Base-by-base conservation (phyloP, 495 filamentous ascomycete species). In the Aspergillus kassunensis region DNA sequence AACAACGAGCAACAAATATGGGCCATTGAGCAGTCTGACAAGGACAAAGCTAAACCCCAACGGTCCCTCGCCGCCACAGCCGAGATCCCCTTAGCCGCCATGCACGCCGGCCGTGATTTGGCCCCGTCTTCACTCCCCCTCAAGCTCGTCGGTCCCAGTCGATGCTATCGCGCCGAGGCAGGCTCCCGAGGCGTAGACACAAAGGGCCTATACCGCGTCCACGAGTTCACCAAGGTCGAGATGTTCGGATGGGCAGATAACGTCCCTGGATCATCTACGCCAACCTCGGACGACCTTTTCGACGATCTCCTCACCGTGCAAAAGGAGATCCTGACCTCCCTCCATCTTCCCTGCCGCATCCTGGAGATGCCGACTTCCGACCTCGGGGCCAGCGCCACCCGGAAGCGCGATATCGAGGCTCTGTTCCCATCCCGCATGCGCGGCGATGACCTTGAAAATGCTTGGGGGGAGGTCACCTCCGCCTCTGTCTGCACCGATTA, bases 161-260 rank as follows among this genome's bases (percentile, higher is more conserved):
- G 93, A 4, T 93, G 90, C 70, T 98, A 95, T 63, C 85, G 93
- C 40, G 93, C 93, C 13, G 93, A 98, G 69, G 95, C 93, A 1
- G 93, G 93, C 16, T 85, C 89, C 5, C 77, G 93, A 16, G 93
- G 93, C 27, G 82, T 82, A 19, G 89, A 95, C 34, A 95, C 88
- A 7, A 97, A 97, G 70, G 93, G 93, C 8, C 77, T 98, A 6
- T 98, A 97, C 71, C 85, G 93, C 11, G 93, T 98, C n/a, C 93
- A 97, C 72, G 93, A 98, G 66, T 98, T 98, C 71, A 95, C 90
- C 33, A 98, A 98, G 62, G 92, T 97, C 1, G 93, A 98, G 65
- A 83, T 98, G 73, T 98, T 98, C 64, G 89, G 84, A 0, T 98
- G 92, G 92, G 55, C 71, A 9, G 71, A 76, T 56, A 69, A 64